Evolutionary conservation across 2,329 filamentous ascomycete genomes (phyloP), one percentile per base, ranked within the genome.

Genomic region (Lachnellula willkommii): DNA sequence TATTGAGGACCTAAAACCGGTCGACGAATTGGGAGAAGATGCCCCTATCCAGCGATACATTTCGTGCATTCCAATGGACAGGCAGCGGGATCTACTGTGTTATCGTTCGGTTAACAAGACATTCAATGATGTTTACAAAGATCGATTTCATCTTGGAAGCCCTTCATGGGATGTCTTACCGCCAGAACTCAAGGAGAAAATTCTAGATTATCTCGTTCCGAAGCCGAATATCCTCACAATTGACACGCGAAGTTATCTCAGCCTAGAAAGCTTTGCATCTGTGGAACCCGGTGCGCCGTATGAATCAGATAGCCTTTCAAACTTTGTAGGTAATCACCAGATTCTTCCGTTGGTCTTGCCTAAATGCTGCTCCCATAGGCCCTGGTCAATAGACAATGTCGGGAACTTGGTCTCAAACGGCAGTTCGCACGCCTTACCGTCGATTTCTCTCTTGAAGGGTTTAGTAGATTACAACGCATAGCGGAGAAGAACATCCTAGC

Each of bases 401-500:
- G 26, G 6, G 28, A 51, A 15, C 15, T 50, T 22, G 52, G 46
- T 39, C 17, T 46, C 47, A 45, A 54, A 17, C 55, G 48, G 9
- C 32, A 53, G 20, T 57, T 57, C 26, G 48, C 51, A 47, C 77
- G 76, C 64, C 72, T 75, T 32, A 73, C 53, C 12, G 55, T 59
- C 45, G 57, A 61, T 26, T 64, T 61, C 47, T 81, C 66, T 76
- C 77, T 28, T 66, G 69, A 45, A 54, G 79, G 78, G 32, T 75
- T 83, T 51, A 66, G 72, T 50, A 73, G 74, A 37, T 67, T 83
- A 47, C 74, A 78, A 53, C 71, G 72, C 40, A 75, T 83, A 56
- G 74, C 78, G 35, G 69, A 70, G 49, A 74, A 76, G 60, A 70
- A 72, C 17, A 75, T 79, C 66, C 71, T 83, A 20, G 76, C 79